Evolutionary conservation across 176 grass and related monocot genomes (phyloP), one percentile per base, ranked within the genome.

Genomic region (Musa schizocarpa): DNA sequence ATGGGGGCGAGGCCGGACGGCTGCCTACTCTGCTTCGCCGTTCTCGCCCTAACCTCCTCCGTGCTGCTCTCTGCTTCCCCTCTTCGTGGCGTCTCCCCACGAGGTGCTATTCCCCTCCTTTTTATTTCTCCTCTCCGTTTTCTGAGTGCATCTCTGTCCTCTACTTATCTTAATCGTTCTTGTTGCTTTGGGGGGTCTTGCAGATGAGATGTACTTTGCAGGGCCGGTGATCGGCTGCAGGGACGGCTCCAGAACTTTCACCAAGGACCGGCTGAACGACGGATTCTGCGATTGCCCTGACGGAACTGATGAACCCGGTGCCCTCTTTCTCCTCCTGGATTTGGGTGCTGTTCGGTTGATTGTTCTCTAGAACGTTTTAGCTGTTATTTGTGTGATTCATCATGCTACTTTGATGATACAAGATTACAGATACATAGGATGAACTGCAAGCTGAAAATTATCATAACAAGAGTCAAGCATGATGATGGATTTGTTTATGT

Each of bases 231-330:
- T 98, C 54, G 73, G 75, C 63, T 98, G 94, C 86, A 91, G 86
- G 78, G 90, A 98, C 13, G 90, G 94, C 57, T 87, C 84, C 50
- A 83, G 84, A 23, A 89, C 80, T 50, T 98, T 98, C 78, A 54
- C 86, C 24, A 93, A 57, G 83, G 86, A 79, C 69, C 88, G 76
- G 27, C 81, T 93, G 72, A 93, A 93, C 74, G 94, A 98, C 71
- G 88, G 86, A 3, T 98, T 82, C 83, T 91, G 88, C 68, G 94
- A 98, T 79, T 98, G 94, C 53, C 68, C 61, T 29, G 94, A 98
- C 82, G 94, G 90, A 26, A 98, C 94, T 12, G 94, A 98, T 17
- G 94, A 98, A 73, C 88, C 90, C 69, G 94, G 81, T 81, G 74
- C 17, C 14, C 10, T 56, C 58, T 7, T 49, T 70, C 22, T 11